A percentile compares a stretch with the other conserved stretches of the same genome.
These are phyloP conservation scores for Lasiodiplodia sp. DNA, from an alignment of 2,329 filamentous ascomycete species.

Conservation along the genomic window DNA sequence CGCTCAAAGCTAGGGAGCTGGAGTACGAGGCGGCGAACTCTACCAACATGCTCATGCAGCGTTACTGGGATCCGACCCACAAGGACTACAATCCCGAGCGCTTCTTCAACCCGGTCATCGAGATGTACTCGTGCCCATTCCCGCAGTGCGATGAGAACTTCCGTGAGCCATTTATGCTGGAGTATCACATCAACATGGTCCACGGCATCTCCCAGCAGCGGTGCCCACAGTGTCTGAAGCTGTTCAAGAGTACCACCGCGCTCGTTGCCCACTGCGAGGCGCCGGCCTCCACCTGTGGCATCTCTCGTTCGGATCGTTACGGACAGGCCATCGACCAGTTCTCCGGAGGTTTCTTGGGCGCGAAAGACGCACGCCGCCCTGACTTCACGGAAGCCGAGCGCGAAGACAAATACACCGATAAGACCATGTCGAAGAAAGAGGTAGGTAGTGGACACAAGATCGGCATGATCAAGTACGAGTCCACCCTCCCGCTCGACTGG, in stretches of 20 bases:
- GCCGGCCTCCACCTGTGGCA: constrained; percentile 39
- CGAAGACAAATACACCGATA: neutral
- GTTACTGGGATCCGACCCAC: constrained; percentile 59
- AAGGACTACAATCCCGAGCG: constrained; percentile 56
- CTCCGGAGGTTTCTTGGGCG: constrained; percentile 51
- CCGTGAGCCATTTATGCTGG: constrained; percentile 37
- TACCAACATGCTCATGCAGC: constrained; percentile 49
- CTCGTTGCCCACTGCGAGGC: constrained; percentile 52
- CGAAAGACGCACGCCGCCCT: constrained; percentile 41
- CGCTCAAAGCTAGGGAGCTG: constrained; percentile 39
- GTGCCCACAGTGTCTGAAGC: constrained; percentile 51
- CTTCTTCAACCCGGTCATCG: constrained; percentile 55
- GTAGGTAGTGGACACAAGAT: constrained; percentile 8
- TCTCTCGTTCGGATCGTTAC: constrained; percentile 47
- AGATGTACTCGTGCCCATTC: constrained; percentile 63
- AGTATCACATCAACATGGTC: constrained; percentile 44
- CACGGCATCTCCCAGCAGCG: constrained; percentile 46
- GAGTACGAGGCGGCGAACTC: constrained; percentile 39
- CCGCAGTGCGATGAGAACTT: constrained; percentile 56
- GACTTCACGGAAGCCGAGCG: constrained; percentile 33
- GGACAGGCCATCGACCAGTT: constrained; percentile 47
- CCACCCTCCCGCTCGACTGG: constrained; percentile 24
- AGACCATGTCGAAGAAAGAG: neutral
- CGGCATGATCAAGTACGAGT: constrained; percentile 18
- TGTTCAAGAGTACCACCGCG: constrained; percentile 47